Evolutionary conservation across 352 stramenopile species (phyloP), one percentile per base, ranked within the genome.

Genomic region (Phytophthora cajani): DNA sequence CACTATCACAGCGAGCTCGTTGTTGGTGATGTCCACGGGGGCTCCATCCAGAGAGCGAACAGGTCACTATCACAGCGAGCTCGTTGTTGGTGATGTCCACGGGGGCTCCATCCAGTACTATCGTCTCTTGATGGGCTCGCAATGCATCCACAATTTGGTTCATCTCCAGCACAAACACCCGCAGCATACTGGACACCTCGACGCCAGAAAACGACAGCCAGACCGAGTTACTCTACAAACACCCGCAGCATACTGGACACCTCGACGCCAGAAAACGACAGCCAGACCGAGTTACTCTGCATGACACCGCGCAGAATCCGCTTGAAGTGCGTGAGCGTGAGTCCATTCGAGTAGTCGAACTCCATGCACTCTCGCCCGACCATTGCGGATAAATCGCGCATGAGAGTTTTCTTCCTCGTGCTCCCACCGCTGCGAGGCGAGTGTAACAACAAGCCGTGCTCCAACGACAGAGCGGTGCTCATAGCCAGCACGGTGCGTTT

Each of bases 401-500:
- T 33, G 14, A 91, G 58, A 16, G 79, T 84, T 33, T 75, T 67
- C 58, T 91, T 89, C 8, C 83, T 78, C 6, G 66, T 69, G 9
- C 63, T 67, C 25, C 65, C 71, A 42, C 59, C 46, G 12, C 23
- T 72, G 19, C 3, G 63, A 16, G 56, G 60, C 2, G 73, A 77
- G 52, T 91, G 76, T 2, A 91, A 36, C 3, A 91, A 47, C 42
- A 78, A 71, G 9, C 85, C 84, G 12, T 81, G 62, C 66, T 91
- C 79, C 5, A 91, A 62, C 2, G 82, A 78, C 40, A 91, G 55
- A n/a, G 84, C 81, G 1, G 75, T 67, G 44, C 81, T 91, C 64
- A 93, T 82, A 2, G 73, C 79, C 3, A 91, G 40, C 17, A 93
- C 40, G 2, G 82, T 78, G 27, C 82, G 82, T 40, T 89, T 84